Evolutionary conservation across 1,284 basidiomycete genomes (phyloP).

Genomic region (Serendipita sp.): DNA sequence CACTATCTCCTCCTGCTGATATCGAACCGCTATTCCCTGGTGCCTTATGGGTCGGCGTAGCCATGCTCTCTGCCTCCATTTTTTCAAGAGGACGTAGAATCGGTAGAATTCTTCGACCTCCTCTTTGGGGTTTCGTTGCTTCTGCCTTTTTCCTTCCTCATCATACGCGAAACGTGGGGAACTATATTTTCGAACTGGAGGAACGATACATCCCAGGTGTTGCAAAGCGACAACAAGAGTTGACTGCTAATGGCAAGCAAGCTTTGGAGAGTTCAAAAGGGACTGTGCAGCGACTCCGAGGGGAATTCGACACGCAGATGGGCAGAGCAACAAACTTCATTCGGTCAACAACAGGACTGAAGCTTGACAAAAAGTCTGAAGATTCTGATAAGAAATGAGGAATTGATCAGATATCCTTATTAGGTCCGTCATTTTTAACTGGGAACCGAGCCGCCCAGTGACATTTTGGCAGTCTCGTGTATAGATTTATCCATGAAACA

Average conservation of each 20-base stretch:
- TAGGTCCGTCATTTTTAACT: too few relatives aligned
- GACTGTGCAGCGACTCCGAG: not conserved
- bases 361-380: not conserved
- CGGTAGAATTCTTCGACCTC: not conserved
- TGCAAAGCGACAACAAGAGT: not conserved
- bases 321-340: not conserved
- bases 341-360: not conserved
- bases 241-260: not conserved
- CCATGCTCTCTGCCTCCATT: slow-evolving; percentile 76
- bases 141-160: not conserved
- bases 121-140: not conserved
- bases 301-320: not conserved
- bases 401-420: not conserved
- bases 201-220: slow-evolving; percentile 1
- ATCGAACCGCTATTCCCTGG: slow-evolving; percentile 74
- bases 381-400: not conserved
- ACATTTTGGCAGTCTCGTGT: too few relatives aligned
- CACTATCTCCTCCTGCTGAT: slow-evolving; percentile 51
- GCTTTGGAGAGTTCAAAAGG: not conserved
- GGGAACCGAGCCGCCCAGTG: too few relatives aligned
- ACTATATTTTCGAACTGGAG: not conserved
- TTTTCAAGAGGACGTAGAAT: slow-evolving; percentile 57
- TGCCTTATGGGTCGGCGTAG: slow-evolving; percentile 74
- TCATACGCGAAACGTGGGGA: not conserved
- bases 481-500: too few relatives aligned